Evolutionary conservation across 306 rosid species (phyloP).

Genomic region (Malus fusca): DNA sequence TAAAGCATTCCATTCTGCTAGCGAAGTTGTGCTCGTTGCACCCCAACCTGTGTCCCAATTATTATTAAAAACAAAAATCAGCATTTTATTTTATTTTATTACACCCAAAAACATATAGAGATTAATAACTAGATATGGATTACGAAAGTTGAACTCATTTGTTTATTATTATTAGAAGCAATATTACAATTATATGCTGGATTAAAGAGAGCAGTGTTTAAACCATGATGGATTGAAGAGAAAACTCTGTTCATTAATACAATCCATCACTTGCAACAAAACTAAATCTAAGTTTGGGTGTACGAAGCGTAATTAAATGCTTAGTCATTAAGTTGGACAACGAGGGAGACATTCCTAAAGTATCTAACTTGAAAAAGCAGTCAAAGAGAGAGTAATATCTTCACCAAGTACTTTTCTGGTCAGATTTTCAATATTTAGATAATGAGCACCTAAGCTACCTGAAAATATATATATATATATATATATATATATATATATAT

Average conservation of each 20-base stretch:
- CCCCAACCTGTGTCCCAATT: conserved; percentile 48
- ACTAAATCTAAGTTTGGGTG: not conserved
- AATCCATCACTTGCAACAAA: not conserved
- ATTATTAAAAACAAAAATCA: not conserved
- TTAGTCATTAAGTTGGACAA: not conserved
- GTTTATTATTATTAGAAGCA: too few relatives aligned
- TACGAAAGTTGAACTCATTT: not conserved
- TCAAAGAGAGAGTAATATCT: conserved; percentile 26
- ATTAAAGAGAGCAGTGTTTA: too few relatives aligned
- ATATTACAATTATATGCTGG: too few relatives aligned
- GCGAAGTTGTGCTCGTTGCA: conserved; percentile 99
- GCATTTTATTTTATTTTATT: not conserved
- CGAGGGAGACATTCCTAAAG: conserved; percentile 13
- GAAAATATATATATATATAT: not conserved
- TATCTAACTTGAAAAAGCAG: conserved; percentile 31
- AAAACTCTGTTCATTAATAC: too few relatives aligned
- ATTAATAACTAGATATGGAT: too few relatives aligned
- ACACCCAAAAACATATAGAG: too few relatives aligned
- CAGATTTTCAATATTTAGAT: not conserved
- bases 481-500: not conserved
- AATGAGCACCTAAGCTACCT: not conserved
- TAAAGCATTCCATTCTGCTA: conserved; percentile 88
- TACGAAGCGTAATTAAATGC: not conserved
- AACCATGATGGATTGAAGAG: too few relatives aligned
- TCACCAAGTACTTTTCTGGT: not conserved